Evolutionary conservation across 352 stramenopile species (phyloP), one percentile per base, ranked within the genome.

Genomic region (Pythium periplocum): DNA sequence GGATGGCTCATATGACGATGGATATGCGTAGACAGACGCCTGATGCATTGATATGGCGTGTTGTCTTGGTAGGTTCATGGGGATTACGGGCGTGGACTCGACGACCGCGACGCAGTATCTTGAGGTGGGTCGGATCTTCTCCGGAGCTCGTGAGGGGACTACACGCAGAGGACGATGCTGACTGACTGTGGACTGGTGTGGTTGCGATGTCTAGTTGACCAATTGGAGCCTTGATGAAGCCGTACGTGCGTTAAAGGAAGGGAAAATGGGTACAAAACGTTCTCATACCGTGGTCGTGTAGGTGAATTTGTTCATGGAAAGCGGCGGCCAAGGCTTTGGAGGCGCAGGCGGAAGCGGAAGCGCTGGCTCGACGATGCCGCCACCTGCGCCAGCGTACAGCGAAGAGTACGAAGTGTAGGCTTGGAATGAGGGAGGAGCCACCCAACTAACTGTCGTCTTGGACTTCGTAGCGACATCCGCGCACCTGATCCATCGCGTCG

Each of bases 231-330:
- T 93, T 31, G 59, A 72, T 30, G 83, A 92, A 67, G 79, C 83
- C 33, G 78, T 91, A 38, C 26, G 79, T 66, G 9, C 1, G 8
- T 48, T 41, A 37, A 26, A 26, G 17, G 17, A 26, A 26, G 17
- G 17, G 17, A 26, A 26, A 26, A 26, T 26, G 17, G 17, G 17
- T 26, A 26, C 17, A 26, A 26, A 26, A 26, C 17, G 17, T 26
- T 26, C 17, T 26, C 17, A 26, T 26, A 26, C 17, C 17, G 17
- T 26, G 17, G 17, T 52, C 30, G 40, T 46, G 4, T 49, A 86
- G 77, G 73, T 93, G 11, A 91, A 90, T 57, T 48, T 93, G 40
- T 93, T 80, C 59, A 91, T 94, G 83, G 83, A 94, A 49, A 94
- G 77, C 53, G 83, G 76, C 1, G 68, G 71, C 11, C 58, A 75